Percentiles rank a stretch among this genome's conserved stretches.
Conservation (phyloP, 2,329 filamentous ascomycete genomes). For the Elsinoe necatrix region DNA sequence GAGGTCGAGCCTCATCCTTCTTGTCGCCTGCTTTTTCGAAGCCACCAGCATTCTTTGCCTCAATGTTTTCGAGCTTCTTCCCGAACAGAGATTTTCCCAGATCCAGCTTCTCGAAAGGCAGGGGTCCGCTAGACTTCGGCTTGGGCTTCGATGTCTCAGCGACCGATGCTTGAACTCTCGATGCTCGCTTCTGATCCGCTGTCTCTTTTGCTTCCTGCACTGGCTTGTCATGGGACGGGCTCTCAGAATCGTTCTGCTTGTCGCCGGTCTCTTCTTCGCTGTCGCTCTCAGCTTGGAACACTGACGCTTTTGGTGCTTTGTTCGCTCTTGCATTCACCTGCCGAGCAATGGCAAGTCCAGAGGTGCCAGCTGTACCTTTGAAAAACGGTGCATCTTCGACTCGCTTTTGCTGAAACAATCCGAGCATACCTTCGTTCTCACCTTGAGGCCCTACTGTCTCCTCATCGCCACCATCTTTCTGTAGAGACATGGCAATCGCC, state of each 20-base stretch:
- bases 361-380: constrained; percentile 7
- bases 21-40: constrained; percentile 49
- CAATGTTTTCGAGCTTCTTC: constrained; percentile 44
- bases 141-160: constrained; percentile 7
- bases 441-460: constrained; percentile 29
- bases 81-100: constrained; percentile 54
- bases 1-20: constrained; percentile 45
- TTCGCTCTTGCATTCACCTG: constrained; percentile 21
- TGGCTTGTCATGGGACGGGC: neutral
- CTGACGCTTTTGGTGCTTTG: constrained; percentile 23
- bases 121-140: constrained; percentile 58
- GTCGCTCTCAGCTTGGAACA: constrained; percentile 34
- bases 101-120: constrained; percentile 78
- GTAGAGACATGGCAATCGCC: constrained; percentile 79
- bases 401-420: constrained; percentile 39
- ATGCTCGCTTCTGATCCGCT: constrained; percentile 12
- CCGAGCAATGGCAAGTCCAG: constrained; percentile 5
- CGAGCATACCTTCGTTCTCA: constrained; percentile 42
- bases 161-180: constrained; percentile 24
- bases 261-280: constrained; percentile 55
- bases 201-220: neutral
- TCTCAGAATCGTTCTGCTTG: neutral
- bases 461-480: constrained; percentile 48
- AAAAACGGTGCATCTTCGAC: constrained; percentile 38
- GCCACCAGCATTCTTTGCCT: constrained; percentile 53